These are phyloP conservation scores for Teratosphaeria nubilosa DNA, from an alignment of 2,329 filamentous ascomycete genomes.

Conservation along the genomic window DNA sequence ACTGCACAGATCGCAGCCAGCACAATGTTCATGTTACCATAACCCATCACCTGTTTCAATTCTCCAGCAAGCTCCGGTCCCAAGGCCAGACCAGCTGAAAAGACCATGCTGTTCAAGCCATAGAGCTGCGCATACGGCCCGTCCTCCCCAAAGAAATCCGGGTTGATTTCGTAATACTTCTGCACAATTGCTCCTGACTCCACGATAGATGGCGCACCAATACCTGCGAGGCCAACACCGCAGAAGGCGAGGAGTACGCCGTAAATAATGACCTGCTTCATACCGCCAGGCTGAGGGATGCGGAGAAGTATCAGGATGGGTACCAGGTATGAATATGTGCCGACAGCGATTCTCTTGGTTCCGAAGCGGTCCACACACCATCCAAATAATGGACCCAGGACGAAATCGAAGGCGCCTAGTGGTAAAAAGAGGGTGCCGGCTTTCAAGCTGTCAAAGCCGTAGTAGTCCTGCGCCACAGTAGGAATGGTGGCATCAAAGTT, in stretches of 20 bases:
- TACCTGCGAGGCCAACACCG: conserved; percentile 44
- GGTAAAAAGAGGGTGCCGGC: conserved; percentile 39
- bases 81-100: conserved; percentile 48
- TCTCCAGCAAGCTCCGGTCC: conserved; percentile 49
- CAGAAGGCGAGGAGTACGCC: conserved; percentile 36
- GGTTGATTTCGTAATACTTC: conserved; percentile 46
- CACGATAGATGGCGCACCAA: conserved; percentile 46
- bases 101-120: conserved; percentile 54
- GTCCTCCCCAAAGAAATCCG: conserved; percentile 43
- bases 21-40: conserved; percentile 48
- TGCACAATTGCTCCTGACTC: conserved; percentile 48
- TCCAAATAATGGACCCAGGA: conserved; percentile 38
- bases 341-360: conserved; percentile 32
- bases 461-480: conserved; percentile 33
- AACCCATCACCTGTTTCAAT: conserved; percentile 43
- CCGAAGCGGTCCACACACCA: conserved; percentile 39
- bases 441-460: conserved; percentile 35
- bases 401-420: conserved; percentile 33
- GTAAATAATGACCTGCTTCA: conserved; percentile 36
- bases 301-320: conserved; percentile 35
- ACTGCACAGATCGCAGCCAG: conserved; percentile 37
- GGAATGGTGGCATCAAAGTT: conserved; percentile 42
- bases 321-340: conserved; percentile 34
- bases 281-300: conserved; percentile 31
- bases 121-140: conserved; percentile 58